phyloP scores from a whole-genome alignment of 805 yeast genomes.

The Lachancea waltii region DNA sequence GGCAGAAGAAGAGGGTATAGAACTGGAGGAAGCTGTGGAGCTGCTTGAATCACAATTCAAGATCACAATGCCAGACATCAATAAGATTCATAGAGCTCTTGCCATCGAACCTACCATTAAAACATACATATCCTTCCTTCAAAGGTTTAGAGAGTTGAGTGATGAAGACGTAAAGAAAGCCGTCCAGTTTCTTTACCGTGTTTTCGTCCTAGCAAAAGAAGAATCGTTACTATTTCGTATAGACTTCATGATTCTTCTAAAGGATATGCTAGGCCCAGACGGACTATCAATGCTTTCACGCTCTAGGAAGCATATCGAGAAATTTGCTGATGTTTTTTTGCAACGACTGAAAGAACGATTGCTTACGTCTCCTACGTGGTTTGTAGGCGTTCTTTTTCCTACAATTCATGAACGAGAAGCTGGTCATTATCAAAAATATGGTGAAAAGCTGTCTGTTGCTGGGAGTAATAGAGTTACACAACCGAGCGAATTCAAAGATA shows the following conservation, averaged over 20 bases:
- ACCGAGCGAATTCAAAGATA: conserved; percentile 21
- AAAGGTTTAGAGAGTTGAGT: conserved; percentile 54
- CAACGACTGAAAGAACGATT: conserved; percentile 45
- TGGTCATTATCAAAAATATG: conserved; percentile 39
- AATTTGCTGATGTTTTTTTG: conserved; percentile 61
- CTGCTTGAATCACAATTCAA: conserved; percentile 15
- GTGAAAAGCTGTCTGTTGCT: conserved; percentile 31
- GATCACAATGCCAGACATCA: conserved; percentile 19
- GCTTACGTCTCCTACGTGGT: conserved; percentile 47
- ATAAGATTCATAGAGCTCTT: conserved; percentile 19
- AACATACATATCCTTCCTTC: conserved; percentile 56
- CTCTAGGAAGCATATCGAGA: conserved; percentile 54
- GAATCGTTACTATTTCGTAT: conserved; percentile 56
- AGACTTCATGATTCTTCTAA: conserved; percentile 61
- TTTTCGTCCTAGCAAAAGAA: conserved; percentile 57
- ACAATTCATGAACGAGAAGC: conserved; percentile 42
- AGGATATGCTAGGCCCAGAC: conserved; percentile 45
- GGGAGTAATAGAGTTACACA: conserved; percentile 14
- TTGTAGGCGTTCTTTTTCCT: conserved; percentile 62
- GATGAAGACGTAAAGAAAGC: conserved; percentile 56
- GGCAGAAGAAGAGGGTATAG: conserved; percentile 31
- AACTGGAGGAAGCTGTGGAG: conserved; percentile 31
- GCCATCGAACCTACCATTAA: conserved; percentile 51
- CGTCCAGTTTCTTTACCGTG: conserved; percentile 61
- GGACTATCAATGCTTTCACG: conserved; percentile 42